These are phyloP conservation scores for Postia placenta DNA, from an alignment of 768 basidiomycete species.

Conservation along the genomic window DNA sequence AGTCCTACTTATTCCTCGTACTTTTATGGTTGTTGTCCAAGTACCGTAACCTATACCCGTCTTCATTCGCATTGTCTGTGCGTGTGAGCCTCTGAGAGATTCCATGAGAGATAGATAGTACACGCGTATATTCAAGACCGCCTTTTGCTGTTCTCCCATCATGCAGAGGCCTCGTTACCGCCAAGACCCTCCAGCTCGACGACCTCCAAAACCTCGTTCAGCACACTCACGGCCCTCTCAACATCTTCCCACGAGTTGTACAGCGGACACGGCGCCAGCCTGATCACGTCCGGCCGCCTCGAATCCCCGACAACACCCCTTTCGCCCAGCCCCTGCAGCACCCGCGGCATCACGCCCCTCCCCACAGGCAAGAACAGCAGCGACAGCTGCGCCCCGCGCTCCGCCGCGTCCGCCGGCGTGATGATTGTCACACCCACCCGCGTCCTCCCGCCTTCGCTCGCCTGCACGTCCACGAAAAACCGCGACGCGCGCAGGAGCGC, in stretches of 20 bases:
- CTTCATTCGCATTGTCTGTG: too few species aligned
- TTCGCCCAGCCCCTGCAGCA: constrained; percentile 54
- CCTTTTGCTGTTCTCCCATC: not conserved
- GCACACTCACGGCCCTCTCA: constrained; percentile 53
- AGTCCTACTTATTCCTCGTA: not conserved
- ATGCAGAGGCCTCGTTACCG: not conserved
- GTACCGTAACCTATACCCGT: not conserved
- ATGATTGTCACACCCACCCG: constrained; percentile 79
- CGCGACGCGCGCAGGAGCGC: constrained; percentile 50
- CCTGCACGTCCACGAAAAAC: constrained; percentile 48
- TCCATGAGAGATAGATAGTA: too few species aligned
- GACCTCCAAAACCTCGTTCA: constrained; percentile 54
- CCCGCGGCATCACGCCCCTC: constrained; percentile 59
- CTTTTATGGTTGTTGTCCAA: not conserved
- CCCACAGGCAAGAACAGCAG: constrained; percentile 67
- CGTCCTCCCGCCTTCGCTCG: constrained; percentile 3
- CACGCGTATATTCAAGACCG: too few species aligned
- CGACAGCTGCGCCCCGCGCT: constrained; percentile 85
- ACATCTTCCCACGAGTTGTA: constrained; percentile 84
- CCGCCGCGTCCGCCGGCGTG: constrained; percentile 63
- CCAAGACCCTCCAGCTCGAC: constrained; percentile 15
- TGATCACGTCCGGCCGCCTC: constrained; percentile 85
- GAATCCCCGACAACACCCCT: constrained; percentile 90
- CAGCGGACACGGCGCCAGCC: constrained; percentile 79
- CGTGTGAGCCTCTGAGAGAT: too few species aligned